phyloP scores from a whole-genome alignment of 176 grass and related monocot species.

The Metroxylon sagu region DNA sequence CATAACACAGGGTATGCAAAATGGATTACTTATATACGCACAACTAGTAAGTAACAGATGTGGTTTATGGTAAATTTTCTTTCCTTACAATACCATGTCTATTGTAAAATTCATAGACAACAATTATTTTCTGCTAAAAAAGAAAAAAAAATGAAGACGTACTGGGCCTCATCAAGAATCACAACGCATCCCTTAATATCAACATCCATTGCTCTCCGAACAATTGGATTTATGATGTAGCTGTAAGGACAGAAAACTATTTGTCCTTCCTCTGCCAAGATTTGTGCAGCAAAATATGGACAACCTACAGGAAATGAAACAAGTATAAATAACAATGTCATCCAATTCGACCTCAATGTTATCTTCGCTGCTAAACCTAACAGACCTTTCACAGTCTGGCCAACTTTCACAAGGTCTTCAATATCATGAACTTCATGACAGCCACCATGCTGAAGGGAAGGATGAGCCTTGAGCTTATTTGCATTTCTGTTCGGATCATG shows the following conservation, averaged over 20 bases:
- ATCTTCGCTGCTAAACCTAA: neutral
- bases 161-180: constrained; percentile 97
- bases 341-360: too few species aligned
- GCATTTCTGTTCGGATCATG: constrained; percentile 48
- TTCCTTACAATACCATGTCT: too few species aligned
- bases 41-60: too few species aligned
- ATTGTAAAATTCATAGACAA: too few species aligned
- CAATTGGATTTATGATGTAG: constrained; percentile 86
- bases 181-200: constrained; percentile 71
- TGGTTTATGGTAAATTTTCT: too few species aligned
- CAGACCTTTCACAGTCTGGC: constrained; percentile 57
- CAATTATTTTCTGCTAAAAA: too few species aligned
- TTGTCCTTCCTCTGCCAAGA: constrained; percentile 67
- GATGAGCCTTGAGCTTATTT: constrained; percentile 74
- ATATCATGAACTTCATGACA: constrained; percentile 95
- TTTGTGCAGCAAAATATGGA: constrained; percentile 89
- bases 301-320: constrained; percentile 47
- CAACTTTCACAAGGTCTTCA: constrained; percentile 86
- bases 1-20: too few species aligned
- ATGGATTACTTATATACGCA: too few species aligned
- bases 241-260: constrained; percentile 94
- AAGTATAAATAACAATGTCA: neutral
- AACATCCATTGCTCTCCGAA: constrained; percentile 96
- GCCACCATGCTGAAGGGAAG: constrained; percentile 85
- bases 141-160: constrained; percentile 19